phyloP scores from a whole-genome alignment of 1,284 basidiomycete genomes.

The Trametes versicolor region DNA sequence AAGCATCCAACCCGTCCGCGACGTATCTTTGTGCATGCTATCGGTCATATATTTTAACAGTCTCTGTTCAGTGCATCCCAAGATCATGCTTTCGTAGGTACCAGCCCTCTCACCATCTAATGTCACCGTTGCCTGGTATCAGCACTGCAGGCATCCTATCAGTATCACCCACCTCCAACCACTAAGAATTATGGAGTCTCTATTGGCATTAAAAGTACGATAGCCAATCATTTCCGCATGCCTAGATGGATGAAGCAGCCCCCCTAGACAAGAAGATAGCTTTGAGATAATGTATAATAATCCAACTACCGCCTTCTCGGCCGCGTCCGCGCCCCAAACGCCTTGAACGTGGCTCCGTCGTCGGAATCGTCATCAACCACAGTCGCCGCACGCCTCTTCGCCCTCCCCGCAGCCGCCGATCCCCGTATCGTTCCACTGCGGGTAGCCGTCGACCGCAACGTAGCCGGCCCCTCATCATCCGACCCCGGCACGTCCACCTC shows the following conservation, averaged over 20 bases:
- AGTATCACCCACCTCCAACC: too few species aligned
- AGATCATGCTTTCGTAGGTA: too few species aligned
- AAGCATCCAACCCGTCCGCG: too few species aligned
- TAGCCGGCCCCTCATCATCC: constrained; percentile 21
- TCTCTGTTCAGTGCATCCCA: too few species aligned
- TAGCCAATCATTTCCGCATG: too few species aligned
- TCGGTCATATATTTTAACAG: neutral
- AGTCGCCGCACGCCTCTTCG: constrained; percentile 45
- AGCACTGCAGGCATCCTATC: too few species aligned
- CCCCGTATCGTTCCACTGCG: constrained; percentile 20
- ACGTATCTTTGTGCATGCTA: neutral
- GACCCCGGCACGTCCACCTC: neutral
- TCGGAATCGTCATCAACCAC: constrained; percentile 75
- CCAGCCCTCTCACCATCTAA: too few species aligned
- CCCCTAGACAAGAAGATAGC: constrained; percentile 4
- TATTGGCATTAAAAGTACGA: too few species aligned
- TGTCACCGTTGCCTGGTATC: too few species aligned
- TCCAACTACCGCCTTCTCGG: constrained; percentile 3
- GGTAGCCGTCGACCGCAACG: constrained; percentile 25
- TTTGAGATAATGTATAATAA: too few species aligned
- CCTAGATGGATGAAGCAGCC: too few species aligned
- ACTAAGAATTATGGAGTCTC: too few species aligned
- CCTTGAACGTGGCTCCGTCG: constrained; percentile 72
- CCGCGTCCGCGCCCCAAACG: constrained; percentile 57
- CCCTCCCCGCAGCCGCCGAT: constrained; percentile 9